Base-by-base conservation (phyloP, 768 basidiomycete species). In the Kwoniella newhampshirensis region DNA sequence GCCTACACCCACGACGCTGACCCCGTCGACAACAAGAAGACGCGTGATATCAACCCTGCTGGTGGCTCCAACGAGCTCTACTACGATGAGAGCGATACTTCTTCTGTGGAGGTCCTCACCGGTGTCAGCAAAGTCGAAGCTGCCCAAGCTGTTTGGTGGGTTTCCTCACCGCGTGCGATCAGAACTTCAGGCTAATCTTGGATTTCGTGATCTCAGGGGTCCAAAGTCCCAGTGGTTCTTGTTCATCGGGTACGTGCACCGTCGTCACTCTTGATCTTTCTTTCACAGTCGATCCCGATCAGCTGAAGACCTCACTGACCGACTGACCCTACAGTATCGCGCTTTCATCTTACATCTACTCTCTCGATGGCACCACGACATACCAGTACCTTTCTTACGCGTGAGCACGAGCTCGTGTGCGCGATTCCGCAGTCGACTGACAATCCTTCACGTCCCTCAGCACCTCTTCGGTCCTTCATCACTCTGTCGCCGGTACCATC, bases 331-430 rank as follows among this genome's bases (percentile, higher is more conserved):
- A 50, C 50, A 78, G 85, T 50, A 74, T 88, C 54, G 86, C 80
- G 13, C 81, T 87, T 0, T 85, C 86, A 0, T 82, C 86, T 1
- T 89, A 87, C 71, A 85, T 88, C 54, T 89, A 88, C 73, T 87
- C 87, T 0, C 79, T 89, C 27, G 87, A 88, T 58, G 80, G 74
- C 20, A 81, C 82, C 17, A 88, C 87, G 6, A 88, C 87, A 1
- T 85, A 78, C 63, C 81, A 80, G 51, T 88, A 87, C 73, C 81
- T 86, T 26, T 72, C 77, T 44, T 84, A 81, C 54, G 85, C 86
- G 12, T 79, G 80, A 15, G 83, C 47, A 15, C 47, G 27, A 45
- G 17, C 25, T 15, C 21, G 17, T 26, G 4, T 17, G 41, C 41
- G 6, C 7, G 20, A n/a, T 15, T 43, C 41, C 41, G 41, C 20